phyloP scores from a whole-genome alignment of 495 filamentous ascomycete genomes.

The Aspergillus sclerotiicarbonarius region DNA sequence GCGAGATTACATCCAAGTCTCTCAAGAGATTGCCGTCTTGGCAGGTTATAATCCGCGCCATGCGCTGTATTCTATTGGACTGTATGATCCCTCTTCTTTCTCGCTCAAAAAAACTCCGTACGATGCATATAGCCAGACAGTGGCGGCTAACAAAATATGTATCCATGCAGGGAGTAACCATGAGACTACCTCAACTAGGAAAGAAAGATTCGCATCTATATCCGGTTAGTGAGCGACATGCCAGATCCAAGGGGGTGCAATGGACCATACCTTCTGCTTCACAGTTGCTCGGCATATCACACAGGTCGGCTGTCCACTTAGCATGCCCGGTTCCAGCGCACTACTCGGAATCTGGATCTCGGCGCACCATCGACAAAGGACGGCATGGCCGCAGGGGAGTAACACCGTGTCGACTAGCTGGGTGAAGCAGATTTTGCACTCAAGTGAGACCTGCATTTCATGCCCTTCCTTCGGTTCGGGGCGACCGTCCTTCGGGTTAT shows the following conservation, averaged over 20 bases:
- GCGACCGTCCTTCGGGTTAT: conserved; percentile 19
- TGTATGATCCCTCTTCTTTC: too few relatives aligned
- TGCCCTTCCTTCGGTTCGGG: conserved; percentile 47
- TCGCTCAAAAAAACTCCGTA: not conserved
- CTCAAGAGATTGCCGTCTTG: too few relatives aligned
- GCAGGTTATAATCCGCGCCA: too few relatives aligned
- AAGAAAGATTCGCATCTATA: conserved; percentile 23
- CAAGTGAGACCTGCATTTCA: conserved; percentile 48
- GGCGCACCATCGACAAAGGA: conserved; percentile 46
- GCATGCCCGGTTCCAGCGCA: conserved; percentile 9
- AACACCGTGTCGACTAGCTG: conserved; percentile 54
- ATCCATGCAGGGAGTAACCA: too few relatives aligned
- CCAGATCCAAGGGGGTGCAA: not conserved
- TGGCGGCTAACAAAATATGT: not conserved
- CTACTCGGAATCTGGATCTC: conserved; percentile 22
- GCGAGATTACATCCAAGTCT: too few relatives aligned
- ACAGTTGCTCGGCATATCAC: conserved; percentile 26
- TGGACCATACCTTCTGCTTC: conserved; percentile 19
- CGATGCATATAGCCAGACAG: not conserved
- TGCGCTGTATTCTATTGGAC: too few relatives aligned
- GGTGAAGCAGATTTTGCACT: conserved; percentile 55
- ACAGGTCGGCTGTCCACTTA: conserved; percentile 14
- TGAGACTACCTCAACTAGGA: conserved; percentile 4
- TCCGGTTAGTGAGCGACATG: not conserved
- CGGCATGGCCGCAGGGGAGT: conserved; percentile 56